A percentile compares a stretch with the other conserved stretches of the same genome.
Conservation (phyloP, 345 rosid species). For the Brassica rapa region DNA sequence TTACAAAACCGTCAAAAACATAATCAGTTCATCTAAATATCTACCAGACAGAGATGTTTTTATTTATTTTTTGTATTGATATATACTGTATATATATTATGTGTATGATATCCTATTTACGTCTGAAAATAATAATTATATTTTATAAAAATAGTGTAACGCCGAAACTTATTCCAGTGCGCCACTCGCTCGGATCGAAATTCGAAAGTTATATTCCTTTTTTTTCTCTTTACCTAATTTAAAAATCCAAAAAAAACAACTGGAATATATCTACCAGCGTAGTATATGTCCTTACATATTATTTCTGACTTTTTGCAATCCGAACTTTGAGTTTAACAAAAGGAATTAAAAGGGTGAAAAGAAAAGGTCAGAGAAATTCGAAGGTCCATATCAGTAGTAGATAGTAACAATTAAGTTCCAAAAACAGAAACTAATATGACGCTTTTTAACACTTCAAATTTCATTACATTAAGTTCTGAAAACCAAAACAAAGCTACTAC, state of each 20-base stretch:
- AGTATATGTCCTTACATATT: constrained; percentile 30
- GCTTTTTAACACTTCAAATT: neutral
- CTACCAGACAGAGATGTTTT: neutral
- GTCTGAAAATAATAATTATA: constrained; percentile 2
- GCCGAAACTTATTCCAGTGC: constrained; percentile 32
- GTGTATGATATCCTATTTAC: neutral
- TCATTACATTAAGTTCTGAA: neutral
- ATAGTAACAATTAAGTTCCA: constrained; percentile 12
- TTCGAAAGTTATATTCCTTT: constrained; percentile 40
- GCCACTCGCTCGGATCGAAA: constrained; percentile 40
- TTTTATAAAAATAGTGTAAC: constrained; percentile 1
- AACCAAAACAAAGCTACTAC: neutral
- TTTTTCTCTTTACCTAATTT: constrained; percentile 27
- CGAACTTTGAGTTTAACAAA: constrained; percentile 7
- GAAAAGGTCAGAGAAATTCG: constrained; percentile 20
- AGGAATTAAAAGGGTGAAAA: neutral
- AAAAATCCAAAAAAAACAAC: constrained; percentile 11
- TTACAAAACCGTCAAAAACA: neutral
- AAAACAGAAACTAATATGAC: constrained; percentile 26
- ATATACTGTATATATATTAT: neutral
- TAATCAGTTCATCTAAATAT: neutral
- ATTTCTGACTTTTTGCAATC: constrained; percentile 36
- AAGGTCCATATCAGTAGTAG: constrained; percentile 27
- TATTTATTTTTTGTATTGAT: neutral
- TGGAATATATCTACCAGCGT: constrained; percentile 33